Evolutionary conservation across 1,139 yeast genomes (phyloP).

Genomic region (Geotrichum australiense): DNA sequence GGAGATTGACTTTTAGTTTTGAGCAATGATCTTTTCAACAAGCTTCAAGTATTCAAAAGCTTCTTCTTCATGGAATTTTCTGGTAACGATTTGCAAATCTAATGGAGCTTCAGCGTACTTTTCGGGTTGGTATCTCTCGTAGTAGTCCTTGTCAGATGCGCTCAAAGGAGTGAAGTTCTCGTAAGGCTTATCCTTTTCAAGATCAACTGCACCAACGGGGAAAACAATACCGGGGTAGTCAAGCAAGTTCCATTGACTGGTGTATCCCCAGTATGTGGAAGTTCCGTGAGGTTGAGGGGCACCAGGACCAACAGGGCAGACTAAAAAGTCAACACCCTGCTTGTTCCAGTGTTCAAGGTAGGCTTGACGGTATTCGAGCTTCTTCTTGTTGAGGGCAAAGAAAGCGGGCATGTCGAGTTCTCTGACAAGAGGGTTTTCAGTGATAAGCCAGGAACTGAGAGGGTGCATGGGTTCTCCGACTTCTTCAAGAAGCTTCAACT

Average conservation of each 20-base stretch:
- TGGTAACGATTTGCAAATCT: constrained; percentile 39
- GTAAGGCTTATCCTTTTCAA: constrained; percentile 33
- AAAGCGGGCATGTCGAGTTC: constrained; percentile 29
- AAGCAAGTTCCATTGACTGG: constrained; percentile 44
- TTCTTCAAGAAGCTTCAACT: constrained; percentile 27
- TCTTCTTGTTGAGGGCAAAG: constrained; percentile 34
- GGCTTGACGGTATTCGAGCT: constrained; percentile 31
- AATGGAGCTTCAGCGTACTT: constrained; percentile 40
- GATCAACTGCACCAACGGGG: constrained; percentile 47
- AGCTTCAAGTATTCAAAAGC: constrained; percentile 13
- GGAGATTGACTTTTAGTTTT: too few relatives aligned
- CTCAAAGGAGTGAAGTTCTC: constrained; percentile 29
- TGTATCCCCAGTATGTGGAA: constrained; percentile 61
- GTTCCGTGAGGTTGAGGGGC: constrained; percentile 65
- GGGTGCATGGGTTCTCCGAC: constrained; percentile 44
- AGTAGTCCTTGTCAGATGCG: constrained; percentile 28
- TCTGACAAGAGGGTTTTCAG: constrained; percentile 21
- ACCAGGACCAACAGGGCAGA: constrained; percentile 63
- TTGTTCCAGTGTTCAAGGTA: constrained; percentile 38
- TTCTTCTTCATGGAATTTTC: constrained; percentile 37
- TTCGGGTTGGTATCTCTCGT: constrained; percentile 35
- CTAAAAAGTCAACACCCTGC: constrained; percentile 57
- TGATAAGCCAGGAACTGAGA: constrained; percentile 22
- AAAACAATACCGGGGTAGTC: constrained; percentile 48
- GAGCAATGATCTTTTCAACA: constrained; percentile 13